These are phyloP conservation scores for Leucosporidium yakuticum DNA, from an alignment of 768 basidiomycete species.

Conservation along the genomic window DNA sequence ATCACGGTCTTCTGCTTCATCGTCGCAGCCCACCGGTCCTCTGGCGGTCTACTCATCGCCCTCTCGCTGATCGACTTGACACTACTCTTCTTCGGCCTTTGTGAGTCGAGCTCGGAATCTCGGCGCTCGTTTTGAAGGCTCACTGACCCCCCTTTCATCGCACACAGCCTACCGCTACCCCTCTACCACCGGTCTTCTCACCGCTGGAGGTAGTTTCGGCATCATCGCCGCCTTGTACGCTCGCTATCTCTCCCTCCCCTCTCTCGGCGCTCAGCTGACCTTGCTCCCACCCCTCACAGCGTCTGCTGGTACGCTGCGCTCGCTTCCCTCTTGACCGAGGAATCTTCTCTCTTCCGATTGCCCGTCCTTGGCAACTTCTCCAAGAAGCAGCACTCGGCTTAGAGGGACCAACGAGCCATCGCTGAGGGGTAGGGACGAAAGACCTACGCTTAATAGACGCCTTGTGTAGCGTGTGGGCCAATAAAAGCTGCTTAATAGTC, in stretches of 20 bases:
- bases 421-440: too few relatives aligned
- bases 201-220: too few relatives aligned
- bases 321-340: neutral
- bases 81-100: conserved; percentile 8
- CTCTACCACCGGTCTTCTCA: too few relatives aligned
- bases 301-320: conserved; percentile 6
- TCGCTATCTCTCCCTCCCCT: too few relatives aligned
- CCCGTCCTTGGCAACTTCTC: conserved; percentile 1
- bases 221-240: too few relatives aligned
- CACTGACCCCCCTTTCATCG: too few relatives aligned
- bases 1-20: conserved; percentile 1
- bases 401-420: too few relatives aligned
- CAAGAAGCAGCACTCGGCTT: too few relatives aligned
- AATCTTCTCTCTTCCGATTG: neutral
- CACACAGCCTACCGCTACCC: neutral
- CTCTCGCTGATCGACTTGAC: conserved; percentile 6
- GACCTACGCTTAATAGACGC: too few relatives aligned
- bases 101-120: neutral
- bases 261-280: neutral
- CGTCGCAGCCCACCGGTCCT: neutral
- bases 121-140: neutral
- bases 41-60: neutral
- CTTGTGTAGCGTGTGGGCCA: too few relatives aligned
- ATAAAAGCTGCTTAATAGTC: too few relatives aligned
- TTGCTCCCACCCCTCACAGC: neutral